Percentiles rank a stretch among this genome's conserved stretches.
Conservation (phyloP, 2,329 filamentous ascomycete species). For the Verticillium albo-atrum region DNA sequence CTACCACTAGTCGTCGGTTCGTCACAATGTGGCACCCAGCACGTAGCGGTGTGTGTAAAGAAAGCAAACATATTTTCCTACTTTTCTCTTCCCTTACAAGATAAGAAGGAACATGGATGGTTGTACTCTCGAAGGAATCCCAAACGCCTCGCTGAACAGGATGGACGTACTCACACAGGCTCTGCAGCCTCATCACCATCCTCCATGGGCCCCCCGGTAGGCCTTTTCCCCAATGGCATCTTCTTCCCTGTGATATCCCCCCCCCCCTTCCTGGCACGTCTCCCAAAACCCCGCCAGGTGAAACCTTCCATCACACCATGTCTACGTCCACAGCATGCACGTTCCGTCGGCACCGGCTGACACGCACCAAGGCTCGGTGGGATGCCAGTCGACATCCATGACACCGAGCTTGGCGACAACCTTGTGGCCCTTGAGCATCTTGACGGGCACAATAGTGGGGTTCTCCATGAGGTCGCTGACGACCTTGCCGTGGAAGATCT, state of each 20-base stretch:
- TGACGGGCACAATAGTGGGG: slow-evolving; percentile 91
- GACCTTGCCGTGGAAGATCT: slow-evolving; percentile 96
- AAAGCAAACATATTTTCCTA: neutral
- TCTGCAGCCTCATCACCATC: neutral
- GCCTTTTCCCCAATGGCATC: no score
- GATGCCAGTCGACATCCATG: slow-evolving; percentile 94
- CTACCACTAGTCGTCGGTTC: neutral
- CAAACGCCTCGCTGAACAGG: slow-evolving; percentile 1
- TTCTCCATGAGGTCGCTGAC: slow-evolving; percentile 94
- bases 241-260: no score
- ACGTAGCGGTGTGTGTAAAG: neutral
- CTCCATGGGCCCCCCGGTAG: neutral
- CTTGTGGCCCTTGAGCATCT: slow-evolving; percentile 87
- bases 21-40: neutral
- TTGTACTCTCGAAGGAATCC: neutral
- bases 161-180: neutral
- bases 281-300: no score
- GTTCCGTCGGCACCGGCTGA: slow-evolving; percentile 93
- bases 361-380: slow-evolving; percentile 86
- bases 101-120: neutral
- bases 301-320: no score
- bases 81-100: neutral
- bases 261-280: no score
- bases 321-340: slow-evolving; percentile 77
- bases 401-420: slow-evolving; percentile 84